Base-by-base conservation (phyloP, 371 early-diverging fungal species). In the Mucor saturninus region DNA sequence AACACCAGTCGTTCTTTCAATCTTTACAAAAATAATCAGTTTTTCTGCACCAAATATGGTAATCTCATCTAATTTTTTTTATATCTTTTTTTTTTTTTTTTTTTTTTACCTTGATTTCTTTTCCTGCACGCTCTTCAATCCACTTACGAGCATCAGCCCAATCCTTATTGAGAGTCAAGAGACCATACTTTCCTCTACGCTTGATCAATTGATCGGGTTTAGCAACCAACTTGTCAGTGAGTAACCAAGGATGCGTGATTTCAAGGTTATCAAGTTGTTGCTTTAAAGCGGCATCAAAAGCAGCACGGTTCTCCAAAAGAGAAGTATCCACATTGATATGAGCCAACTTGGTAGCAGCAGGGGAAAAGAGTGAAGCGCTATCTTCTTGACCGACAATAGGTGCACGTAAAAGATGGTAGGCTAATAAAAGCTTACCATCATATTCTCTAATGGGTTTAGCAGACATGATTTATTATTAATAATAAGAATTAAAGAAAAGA, bases 131-230 rank as follows among this genome's bases (percentile, higher is more conserved):
- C 71, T 87, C 89, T 55, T 79, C 77, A 76, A 98, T 92, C 98
- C 98, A 98, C 65, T 86, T 75, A 78, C 91, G 88, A 61, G 91
- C 94, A 38, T 88, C 87, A 5, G 80, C 53, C 97, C 97, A 97
- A 63, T 89, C 86, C 59, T 94, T 89, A 73, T 95, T 95, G 59
- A 98, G 83, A 37, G 95, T 87, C 48, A 98, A 77, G 55, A 98
- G 82, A 54, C 98, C 98, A 63, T 91, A 89, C 86, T 98, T 98
- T 58, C 98, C 98, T 62, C 98, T 86, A 58, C 98, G 91, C 81
- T 98, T 98, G 83, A 98, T 96, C 55, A 98, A 84, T 80, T 96
- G 96, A 77, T 98, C 98, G 28, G 98, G 98, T 81, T 98, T 98
- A 74, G 91, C 96, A 30, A 98, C 98, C 65, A 96, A 83, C 69